phyloP scores from a whole-genome alignment of 73 alveolate species.

The Paramecium sonneborni region DNA sequence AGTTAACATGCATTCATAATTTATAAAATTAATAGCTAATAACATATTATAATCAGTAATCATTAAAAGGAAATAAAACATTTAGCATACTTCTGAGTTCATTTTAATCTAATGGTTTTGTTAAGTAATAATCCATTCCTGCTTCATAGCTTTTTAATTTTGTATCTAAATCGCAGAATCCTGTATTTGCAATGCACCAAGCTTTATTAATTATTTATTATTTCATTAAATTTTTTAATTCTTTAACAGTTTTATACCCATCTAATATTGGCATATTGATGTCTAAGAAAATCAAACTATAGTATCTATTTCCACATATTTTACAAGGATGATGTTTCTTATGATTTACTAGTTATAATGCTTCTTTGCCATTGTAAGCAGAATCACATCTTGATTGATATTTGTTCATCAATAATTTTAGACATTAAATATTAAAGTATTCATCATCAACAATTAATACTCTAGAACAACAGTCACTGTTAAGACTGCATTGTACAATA shows the following conservation, averaged over 20 bases:
- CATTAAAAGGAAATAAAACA: background rate
- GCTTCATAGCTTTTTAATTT: background rate
- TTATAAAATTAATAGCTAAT: background rate
- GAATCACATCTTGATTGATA: background rate
- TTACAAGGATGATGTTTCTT: background rate
- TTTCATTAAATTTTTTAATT: background rate
- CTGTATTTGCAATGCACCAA: conserved; percentile 51
- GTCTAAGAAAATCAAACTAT: background rate
- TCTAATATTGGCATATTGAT: conserved; percentile 31
- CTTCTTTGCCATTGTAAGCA: conserved; percentile 45
- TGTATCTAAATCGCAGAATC: conserved; percentile 34
- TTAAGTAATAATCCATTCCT: conserved; percentile 41
- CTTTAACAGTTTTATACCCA: conserved; percentile 37
- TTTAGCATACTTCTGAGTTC: background rate
- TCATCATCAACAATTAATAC: conserved; percentile 51
- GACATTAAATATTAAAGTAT: conserved; percentile 4
- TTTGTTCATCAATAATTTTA: background rate
- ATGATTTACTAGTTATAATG: background rate
- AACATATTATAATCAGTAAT: background rate
- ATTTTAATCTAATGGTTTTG: conserved; percentile 20
- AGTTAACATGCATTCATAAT: background rate
- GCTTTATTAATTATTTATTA: background rate
- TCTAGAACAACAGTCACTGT: conserved; percentile 42
- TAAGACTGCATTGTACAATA: background rate
- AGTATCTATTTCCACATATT: background rate